Evolutionary conservation across 1,139 yeast species (phyloP).

Genomic region (Hyphopichia khmerensis): DNA sequence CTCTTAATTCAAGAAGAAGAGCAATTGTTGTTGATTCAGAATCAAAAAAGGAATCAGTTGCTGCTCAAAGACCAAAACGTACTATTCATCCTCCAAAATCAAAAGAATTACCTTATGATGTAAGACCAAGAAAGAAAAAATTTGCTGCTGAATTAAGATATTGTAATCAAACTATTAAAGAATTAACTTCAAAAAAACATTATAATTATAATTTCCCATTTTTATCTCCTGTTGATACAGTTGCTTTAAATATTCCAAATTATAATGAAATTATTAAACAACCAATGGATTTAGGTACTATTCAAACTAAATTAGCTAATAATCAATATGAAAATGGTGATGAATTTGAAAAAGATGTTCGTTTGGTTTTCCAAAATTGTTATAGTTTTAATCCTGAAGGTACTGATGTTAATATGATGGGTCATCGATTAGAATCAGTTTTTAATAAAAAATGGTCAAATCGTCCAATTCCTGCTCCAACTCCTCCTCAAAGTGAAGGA

Average conservation of each 20-base stretch:
- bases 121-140: constrained; percentile 89
- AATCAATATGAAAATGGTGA: constrained; percentile 89
- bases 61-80: constrained; percentile 78
- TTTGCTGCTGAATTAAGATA: constrained; percentile 86
- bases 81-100: constrained; percentile 97
- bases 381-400: constrained; percentile 94
- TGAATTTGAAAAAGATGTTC: constrained; percentile 79
- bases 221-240: constrained; percentile 91
- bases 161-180: constrained; percentile 81
- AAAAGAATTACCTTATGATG: constrained; percentile 88
- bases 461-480: constrained; percentile 73
- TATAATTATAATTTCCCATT: constrained; percentile 87
- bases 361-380: constrained; percentile 84
- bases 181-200: constrained; percentile 78
- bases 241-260: constrained; percentile 88
- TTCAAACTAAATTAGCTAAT: constrained; percentile 74
- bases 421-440: constrained; percentile 81
- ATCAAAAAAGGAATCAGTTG: constrained; percentile 38
- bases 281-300: constrained; percentile 95
- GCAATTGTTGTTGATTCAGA: constrained; percentile 54
- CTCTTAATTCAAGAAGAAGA: constrained; percentile 35
- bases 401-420: constrained; percentile 93
- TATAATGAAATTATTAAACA: constrained; percentile 80
- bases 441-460: constrained; percentile 90
- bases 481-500: constrained; percentile 39